These are phyloP conservation scores for Pterocarpus macrocarpus DNA, from an alignment of 306 rosid species.

Conservation along the genomic window DNA sequence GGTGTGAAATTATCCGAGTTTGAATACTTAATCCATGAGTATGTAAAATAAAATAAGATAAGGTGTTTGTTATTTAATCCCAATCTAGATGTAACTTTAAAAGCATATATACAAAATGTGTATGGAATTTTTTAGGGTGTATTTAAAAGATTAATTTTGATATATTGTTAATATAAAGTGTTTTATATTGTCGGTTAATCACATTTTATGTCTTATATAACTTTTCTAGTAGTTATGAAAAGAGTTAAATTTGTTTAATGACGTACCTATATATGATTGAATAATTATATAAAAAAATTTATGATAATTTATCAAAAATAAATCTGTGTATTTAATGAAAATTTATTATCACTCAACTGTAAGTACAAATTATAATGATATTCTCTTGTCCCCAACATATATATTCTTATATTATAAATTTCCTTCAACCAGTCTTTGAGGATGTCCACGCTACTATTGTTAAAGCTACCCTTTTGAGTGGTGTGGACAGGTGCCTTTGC, in stretches of 20 bases:
- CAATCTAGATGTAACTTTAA: background rate
- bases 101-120: background rate
- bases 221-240: no score
- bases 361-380: background rate
- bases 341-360: background rate
- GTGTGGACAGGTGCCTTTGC: conserved; percentile 42
- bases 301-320: no score
- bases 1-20: conserved; percentile 25
- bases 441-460: background rate
- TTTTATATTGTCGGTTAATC: no score
- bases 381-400: background rate
- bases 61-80: background rate
- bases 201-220: no score
- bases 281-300: no score
- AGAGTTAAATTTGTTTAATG: no score
- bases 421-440: background rate
- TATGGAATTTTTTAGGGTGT: background rate
- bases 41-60: background rate
- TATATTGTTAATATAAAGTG: no score
- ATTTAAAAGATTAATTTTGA: no score
- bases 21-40: conserved; percentile 4
- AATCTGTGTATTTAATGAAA: background rate
- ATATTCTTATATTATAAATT: conserved; percentile 4
- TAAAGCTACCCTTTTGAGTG: conserved; percentile 43
- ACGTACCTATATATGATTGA: no score